Base-by-base conservation (phyloP, 2,329 filamentous ascomycete genomes). In the Cladosporium sp. region DNA sequence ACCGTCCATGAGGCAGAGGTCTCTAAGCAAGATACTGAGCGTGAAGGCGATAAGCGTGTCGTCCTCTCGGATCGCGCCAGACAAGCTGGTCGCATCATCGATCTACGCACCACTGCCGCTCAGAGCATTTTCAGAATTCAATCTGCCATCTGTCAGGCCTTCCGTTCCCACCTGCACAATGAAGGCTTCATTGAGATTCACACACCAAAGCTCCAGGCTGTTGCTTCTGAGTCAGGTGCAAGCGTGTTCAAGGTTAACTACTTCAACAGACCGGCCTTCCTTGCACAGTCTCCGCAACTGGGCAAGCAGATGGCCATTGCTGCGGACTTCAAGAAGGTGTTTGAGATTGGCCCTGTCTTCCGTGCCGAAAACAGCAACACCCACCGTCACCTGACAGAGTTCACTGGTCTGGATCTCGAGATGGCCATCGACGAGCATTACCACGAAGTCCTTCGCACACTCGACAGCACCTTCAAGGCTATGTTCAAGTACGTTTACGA, bases 281-380 rank as follows among this genome's bases (percentile, higher is more conserved):
- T 97, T 13, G 92, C 92, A 0, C 92, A 97, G 75, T 95, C 90
- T 61, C 92, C 92, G 6, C 92, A 97, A 73, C 74, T 97, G 62
- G 89, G 90, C 54, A 97, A 97, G 76, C 92, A 97, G 73, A 93
- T 96, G 89, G 84, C 86, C 52, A 91, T 97, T 39, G 90, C 91
- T 4, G 87, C 91, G 25, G 92, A 97, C 70, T 94, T 96, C 70
- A 87, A 88, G 58, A 85, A 87, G 51, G 92, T 97, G 6, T 97
- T 93, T 68, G 92, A 97, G 71, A 87, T 94, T 62, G 90, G 90
- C 15, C 86, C 90, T 2, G 91, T 97, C 6, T 97, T 97, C 80
- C 86, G 92, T 64, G 92, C 92, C 0, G 92, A 97, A 71, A 95
- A 97, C 77, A 95, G 90, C 69, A 97, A 97, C 73, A 97, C 92